A percentile compares a stretch with the other conserved stretches of the same genome.
These are phyloP conservation scores for Hevea brasiliensis DNA, from an alignment of 345 rosid genomes.

Conservation along the genomic window DNA sequence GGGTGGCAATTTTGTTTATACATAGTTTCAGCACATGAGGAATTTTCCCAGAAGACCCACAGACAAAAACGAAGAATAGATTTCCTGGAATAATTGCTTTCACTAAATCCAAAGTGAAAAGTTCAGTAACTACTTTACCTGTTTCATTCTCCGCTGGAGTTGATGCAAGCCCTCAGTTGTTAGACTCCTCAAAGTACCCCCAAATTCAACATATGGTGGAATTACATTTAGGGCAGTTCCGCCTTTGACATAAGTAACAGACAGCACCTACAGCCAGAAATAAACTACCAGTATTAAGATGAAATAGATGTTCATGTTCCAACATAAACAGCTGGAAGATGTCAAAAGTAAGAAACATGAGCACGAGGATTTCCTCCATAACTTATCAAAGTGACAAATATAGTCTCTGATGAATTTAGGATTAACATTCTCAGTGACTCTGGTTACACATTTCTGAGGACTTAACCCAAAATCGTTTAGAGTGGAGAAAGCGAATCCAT, in stretches of 20 bases:
- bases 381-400: background rate
- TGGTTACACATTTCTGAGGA: no score
- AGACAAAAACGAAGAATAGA: background rate
- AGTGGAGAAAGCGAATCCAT: no score
- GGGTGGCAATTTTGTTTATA: background rate
- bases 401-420: background rate
- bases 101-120: background rate
- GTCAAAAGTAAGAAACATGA: background rate
- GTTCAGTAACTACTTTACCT: constrained; percentile 40
- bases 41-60: background rate
- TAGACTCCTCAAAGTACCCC: constrained; percentile 90
- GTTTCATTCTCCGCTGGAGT: constrained; percentile 61
- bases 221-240: constrained; percentile 52
- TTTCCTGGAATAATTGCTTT: background rate
- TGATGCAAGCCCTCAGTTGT: constrained; percentile 63
- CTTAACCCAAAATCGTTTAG: no score
- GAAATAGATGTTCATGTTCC: background rate
- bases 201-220: constrained; percentile 67
- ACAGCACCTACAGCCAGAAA: constrained; percentile 57
- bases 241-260: constrained; percentile 66
- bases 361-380: background rate
- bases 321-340: background rate
- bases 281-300: background rate
- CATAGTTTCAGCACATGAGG: background rate
- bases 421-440: no score